Conservation (phyloP, 176 grass and related monocot genomes). For the Cenchrus purpureus region DNA sequence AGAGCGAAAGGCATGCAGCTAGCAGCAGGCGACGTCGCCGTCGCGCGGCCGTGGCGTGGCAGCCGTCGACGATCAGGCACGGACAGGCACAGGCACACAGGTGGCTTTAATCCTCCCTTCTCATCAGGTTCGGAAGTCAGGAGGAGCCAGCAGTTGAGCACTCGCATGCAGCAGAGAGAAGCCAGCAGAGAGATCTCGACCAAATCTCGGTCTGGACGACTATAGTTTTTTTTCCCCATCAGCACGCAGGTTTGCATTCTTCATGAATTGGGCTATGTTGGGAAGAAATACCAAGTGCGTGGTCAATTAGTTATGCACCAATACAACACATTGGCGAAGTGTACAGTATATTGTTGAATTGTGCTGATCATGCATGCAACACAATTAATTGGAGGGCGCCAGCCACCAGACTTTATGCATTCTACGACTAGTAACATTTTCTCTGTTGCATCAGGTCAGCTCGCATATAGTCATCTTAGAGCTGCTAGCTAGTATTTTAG, state of each 20-base stretch:
- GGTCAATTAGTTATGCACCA: too few relatives aligned
- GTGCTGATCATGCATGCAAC: too few relatives aligned
- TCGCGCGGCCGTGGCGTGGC: not conserved
- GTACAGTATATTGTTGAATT: too few relatives aligned
- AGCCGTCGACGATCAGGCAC: not conserved
- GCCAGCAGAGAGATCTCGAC: not conserved
- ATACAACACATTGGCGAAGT: too few relatives aligned
- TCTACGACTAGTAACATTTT: not conserved
- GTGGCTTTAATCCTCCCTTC: too few relatives aligned
- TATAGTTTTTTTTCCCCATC: too few relatives aligned
- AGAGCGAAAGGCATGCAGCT: not conserved
- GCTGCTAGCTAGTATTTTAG: not conserved
- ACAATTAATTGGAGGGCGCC: not conserved
- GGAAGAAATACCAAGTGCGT: too few relatives aligned
- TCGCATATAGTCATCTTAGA: not conserved
- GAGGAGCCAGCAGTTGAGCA: not conserved
- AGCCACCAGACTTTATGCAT: not conserved
- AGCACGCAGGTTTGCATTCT: too few relatives aligned
- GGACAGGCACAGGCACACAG: not conserved
- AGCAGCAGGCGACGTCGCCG: not conserved
- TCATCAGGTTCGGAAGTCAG: too few relatives aligned
- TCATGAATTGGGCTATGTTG: too few relatives aligned
- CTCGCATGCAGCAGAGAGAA: not conserved
- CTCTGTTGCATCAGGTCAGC: not conserved
- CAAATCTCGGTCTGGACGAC: not conserved